phyloP scores from a whole-genome alignment of 129 eudicot genomes.

The Pittosporum tobira region DNA sequence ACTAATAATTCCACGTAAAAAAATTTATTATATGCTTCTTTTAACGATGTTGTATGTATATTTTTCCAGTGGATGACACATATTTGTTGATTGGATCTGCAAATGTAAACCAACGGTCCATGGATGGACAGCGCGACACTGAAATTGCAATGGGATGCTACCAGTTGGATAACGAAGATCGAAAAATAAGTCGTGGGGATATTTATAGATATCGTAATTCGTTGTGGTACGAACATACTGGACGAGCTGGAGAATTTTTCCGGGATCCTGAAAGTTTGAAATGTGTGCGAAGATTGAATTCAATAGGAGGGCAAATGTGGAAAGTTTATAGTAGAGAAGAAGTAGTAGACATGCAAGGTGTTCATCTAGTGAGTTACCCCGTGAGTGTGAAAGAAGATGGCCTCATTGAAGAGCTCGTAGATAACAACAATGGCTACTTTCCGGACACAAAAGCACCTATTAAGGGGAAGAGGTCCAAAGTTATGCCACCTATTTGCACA shows the following conservation, averaged over 20 bases:
- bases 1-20: no score
- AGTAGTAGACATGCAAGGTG: conserved; percentile 73
- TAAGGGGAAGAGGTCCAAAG: conserved; percentile 60
- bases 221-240: conserved; percentile 87
- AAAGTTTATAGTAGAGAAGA: conserved; percentile 51
- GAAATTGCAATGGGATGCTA: conserved; percentile 94
- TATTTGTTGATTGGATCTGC: conserved; percentile 93
- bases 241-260: conserved; percentile 37
- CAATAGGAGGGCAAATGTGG: conserved; percentile 74
- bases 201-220: conserved; percentile 67
- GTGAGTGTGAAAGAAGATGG: conserved; percentile 54
- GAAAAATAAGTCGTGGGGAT: conserved; percentile 24
- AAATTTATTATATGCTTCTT: no score
- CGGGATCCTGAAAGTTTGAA: conserved; percentile 52
- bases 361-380: conserved; percentile 76
- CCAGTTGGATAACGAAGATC: conserved; percentile 32
- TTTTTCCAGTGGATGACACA: conserved; percentile 63
- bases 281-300: conserved; percentile 44
- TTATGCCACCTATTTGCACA: conserved; percentile 67
- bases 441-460: conserved; percentile 73
- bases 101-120: conserved; percentile 82
- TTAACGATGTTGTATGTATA: not conserved
- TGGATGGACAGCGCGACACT: conserved; percentile 95
- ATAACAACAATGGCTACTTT: conserved; percentile 29
- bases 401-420: conserved; percentile 37